phyloP scores from a whole-genome alignment of 306 rosid genomes.

The Ochetophila trinervis region DNA sequence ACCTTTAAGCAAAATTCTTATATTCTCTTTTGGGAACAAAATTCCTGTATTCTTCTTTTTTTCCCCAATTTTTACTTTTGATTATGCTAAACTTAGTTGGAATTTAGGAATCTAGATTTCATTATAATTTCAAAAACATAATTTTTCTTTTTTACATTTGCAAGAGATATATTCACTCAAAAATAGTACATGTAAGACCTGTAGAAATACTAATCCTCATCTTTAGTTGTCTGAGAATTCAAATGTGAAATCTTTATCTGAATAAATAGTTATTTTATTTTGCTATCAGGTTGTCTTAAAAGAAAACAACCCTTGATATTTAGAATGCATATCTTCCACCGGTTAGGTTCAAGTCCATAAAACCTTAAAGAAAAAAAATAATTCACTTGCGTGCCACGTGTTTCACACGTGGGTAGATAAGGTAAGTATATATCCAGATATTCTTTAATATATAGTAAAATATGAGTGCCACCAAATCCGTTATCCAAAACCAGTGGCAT shows the following conservation, averaged over 20 bases:
- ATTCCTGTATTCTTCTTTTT: too few species aligned
- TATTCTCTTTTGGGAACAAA: too few species aligned
- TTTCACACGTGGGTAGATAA: slow-evolving; percentile 26
- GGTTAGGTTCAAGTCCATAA: background rate
- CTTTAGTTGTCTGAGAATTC: too few species aligned
- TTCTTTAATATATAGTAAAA: background rate
- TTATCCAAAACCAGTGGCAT: slow-evolving; percentile 31
- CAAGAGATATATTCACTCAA: too few species aligned
- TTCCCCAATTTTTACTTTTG: background rate
- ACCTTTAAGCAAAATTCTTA: background rate
- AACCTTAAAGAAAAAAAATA: background rate
- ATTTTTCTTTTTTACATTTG: too few species aligned
- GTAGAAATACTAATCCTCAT: too few species aligned
- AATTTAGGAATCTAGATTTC: background rate
- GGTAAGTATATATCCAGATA: slow-evolving; percentile 19
- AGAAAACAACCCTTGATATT: too few species aligned
- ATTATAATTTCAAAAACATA: background rate
- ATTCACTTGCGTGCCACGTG: background rate
- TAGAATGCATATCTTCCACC: too few species aligned
- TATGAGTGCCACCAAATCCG: slow-evolving; percentile 23
- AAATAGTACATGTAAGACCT: too few species aligned
- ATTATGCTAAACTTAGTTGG: background rate
- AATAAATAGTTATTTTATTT: too few species aligned
- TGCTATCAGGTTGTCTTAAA: too few species aligned
- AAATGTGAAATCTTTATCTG: too few species aligned